These are phyloP conservation scores for Turritis glabra DNA, from an alignment of 345 rosid genomes.

Conservation along the genomic window DNA sequence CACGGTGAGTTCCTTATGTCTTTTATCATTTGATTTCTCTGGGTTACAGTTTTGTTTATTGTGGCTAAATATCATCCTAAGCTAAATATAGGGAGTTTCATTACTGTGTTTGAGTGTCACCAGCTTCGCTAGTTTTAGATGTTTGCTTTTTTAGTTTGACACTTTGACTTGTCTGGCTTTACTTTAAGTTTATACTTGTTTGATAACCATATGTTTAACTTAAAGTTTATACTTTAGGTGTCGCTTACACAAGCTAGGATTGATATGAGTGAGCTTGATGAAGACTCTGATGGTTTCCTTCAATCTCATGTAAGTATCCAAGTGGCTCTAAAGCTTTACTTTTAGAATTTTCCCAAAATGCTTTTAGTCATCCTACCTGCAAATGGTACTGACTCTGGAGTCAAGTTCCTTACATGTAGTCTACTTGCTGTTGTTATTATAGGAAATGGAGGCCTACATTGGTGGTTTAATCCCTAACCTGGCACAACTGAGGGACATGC, in stretches of 20 bases:
- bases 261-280: conserved; percentile 99
- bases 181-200: conserved; percentile 5
- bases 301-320: conserved; percentile 64
- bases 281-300: conserved; percentile 99
- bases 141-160: background rate
- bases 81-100: background rate
- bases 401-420: background rate
- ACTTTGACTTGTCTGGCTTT: background rate
- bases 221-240: conserved; percentile 85
- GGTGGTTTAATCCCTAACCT: conserved; percentile 93
- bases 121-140: conserved; percentile 2
- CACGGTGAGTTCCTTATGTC: conserved; percentile 57
- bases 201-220: conserved; percentile 8
- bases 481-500: conserved; percentile 97
- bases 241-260: conserved; percentile 98
- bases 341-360: background rate
- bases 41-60: background rate
- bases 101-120: conserved; percentile 7
- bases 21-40: background rate
- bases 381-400: background rate
- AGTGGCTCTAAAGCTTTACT: conserved; percentile 9
- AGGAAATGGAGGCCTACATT: conserved; percentile 98
- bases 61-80: background rate
- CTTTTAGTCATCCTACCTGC: background rate
- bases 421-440: conserved; percentile 29